Percentiles rank a stretch among this genome's conserved stretches.
These are phyloP conservation scores for Phaeosphaeriaceae sp. DNA, from an alignment of 2,329 filamentous ascomycete genomes.

Conservation along the genomic window DNA sequence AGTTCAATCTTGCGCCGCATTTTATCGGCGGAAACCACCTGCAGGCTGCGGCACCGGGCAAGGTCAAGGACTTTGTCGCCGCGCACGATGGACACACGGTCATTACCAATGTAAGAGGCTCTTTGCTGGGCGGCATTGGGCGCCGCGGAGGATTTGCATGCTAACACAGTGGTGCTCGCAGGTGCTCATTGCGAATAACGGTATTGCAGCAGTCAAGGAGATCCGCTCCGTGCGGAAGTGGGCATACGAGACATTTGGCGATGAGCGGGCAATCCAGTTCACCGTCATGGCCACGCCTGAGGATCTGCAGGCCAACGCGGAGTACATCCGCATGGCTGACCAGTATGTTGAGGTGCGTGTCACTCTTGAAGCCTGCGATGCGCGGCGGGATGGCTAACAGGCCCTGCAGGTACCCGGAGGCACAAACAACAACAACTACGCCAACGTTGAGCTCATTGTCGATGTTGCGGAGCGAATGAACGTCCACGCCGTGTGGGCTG, in stretches of 20 bases:
- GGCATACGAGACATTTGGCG: slow-evolving; percentile 99
- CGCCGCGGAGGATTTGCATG: slow-evolving; percentile 3
- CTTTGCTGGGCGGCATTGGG: not conserved
- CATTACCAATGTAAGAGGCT: slow-evolving; percentile 85
- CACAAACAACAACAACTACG: slow-evolving; percentile 99
- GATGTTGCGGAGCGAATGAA: slow-evolving; percentile 98
- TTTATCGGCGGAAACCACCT: slow-evolving; percentile 96
- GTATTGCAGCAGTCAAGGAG: slow-evolving; percentile 99
- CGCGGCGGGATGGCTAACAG: slow-evolving; percentile 23
- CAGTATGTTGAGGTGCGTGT: slow-evolving; percentile 85
- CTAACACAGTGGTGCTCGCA: slow-evolving; percentile 51
- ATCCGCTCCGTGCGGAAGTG: slow-evolving; percentile 99
- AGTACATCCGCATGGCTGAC: slow-evolving; percentile 99
- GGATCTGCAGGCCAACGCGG: slow-evolving; percentile 95
- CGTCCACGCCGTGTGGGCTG: slow-evolving; percentile 98
- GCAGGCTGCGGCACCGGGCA: slow-evolving; percentile 79
- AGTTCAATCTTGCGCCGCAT: slow-evolving; percentile 84
- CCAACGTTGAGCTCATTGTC: slow-evolving; percentile 98
- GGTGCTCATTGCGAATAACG: slow-evolving; percentile 99
- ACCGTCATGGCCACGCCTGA: slow-evolving; percentile 99
- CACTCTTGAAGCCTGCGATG: slow-evolving; percentile 1
- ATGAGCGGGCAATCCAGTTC: slow-evolving; percentile 98
- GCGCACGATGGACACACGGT: slow-evolving; percentile 92
- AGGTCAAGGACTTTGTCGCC: slow-evolving; percentile 95
- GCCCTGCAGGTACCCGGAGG: slow-evolving; percentile 80